Evolutionary conservation across 257 asterid genomes (phyloP).

Genomic region (Gynochthodes officinalis): DNA sequence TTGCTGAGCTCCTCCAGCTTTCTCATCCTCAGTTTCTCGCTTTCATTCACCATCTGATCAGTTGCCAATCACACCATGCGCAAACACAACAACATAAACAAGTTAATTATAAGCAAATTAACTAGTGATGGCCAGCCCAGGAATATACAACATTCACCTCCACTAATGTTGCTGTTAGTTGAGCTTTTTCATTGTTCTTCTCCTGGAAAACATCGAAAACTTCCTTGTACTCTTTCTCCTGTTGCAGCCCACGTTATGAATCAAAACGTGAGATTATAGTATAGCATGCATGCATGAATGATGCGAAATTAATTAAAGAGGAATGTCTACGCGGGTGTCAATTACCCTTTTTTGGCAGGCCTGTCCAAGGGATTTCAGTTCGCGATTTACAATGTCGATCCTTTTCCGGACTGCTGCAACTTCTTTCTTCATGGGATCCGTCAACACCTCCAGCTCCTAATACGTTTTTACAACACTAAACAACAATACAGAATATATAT

Average conservation of each 20-base stretch:
- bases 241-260: too few species aligned
- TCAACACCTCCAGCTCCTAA: constrained; percentile 81
- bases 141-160: constrained; percentile 60
- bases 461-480: background rate
- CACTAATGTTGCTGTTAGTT: constrained; percentile 57
- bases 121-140: too few species aligned
- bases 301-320: too few species aligned
- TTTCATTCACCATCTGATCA: constrained; percentile 62
- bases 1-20: constrained; percentile 81
- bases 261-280: too few species aligned
- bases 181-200: constrained; percentile 75
- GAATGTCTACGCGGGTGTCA: background rate
- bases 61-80: background rate
- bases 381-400: constrained; percentile 65
- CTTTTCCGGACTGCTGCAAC: constrained; percentile 62
- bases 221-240: constrained; percentile 93
- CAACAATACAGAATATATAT: too few species aligned
- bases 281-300: too few species aligned
- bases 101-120: too few species aligned
- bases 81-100: background rate
- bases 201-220: constrained; percentile 64
- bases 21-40: constrained; percentile 71
- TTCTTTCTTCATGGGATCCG: constrained; percentile 92
- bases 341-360: constrained; percentile 81
- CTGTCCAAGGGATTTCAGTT: constrained; percentile 71